phyloP scores from a whole-genome alignment of 176 grass and related monocot genomes.

The Hordeum vulgare region MorexV3_pseudomolecules_assembly NC_058521.1:123611548-123612047 shows the following conservation, averaged over 20 bases:
- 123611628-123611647: constrained; percentile 17
- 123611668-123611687: constrained; percentile 25
- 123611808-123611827: neutral
- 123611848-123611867: neutral
- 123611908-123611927: neutral
- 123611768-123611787: neutral
- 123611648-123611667: constrained; percentile 34
- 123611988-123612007: neutral
- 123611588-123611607: neutral
- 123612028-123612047: neutral
- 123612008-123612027: neutral
- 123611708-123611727: constrained; percentile 77
- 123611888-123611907: neutral
- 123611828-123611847: neutral
- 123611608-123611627: constrained; percentile 11
- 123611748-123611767: constrained; percentile 7
- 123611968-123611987: neutral
- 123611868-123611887: neutral
- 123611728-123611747: constrained; percentile 55
- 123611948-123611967: neutral
- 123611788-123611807: neutral
- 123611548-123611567: neutral
- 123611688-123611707: constrained; percentile 50
- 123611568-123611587: neutral
- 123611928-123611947: neutral